A percentile compares a stretch with the other conserved stretches of the same genome.
Evolutionary conservation across 139 green algal species (phyloP).

Genomic region (Closterium sp.): DNA sequence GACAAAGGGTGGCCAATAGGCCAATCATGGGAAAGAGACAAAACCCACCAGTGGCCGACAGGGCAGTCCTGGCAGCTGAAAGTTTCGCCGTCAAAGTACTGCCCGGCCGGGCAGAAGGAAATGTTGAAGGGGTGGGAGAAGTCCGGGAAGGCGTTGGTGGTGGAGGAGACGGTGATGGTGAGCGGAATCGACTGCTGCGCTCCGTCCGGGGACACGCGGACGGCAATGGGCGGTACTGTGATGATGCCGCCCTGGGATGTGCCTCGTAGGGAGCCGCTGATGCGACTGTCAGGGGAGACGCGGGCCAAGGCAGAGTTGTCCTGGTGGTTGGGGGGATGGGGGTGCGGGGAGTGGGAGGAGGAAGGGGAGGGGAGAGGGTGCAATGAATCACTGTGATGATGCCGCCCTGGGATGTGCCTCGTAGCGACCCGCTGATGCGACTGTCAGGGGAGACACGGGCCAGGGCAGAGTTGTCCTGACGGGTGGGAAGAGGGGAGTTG

Average conservation of each 20-base stretch:
- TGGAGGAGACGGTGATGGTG: neutral
- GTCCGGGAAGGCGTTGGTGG: slow-evolving; percentile 4
- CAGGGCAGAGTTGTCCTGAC: neutral
- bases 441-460: neutral
- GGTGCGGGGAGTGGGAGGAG: neutral
- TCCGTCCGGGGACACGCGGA: neutral
- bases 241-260: neutral
- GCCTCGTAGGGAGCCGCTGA: neutral
- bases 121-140: slow-evolving; percentile 1
- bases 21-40: no score
- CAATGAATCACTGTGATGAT: neutral
- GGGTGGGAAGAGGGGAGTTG: neutral
- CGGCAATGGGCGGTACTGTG: neutral
- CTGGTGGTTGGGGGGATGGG: no score
- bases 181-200: neutral
- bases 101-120: neutral
- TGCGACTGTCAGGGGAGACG: neutral
- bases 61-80: neutral
- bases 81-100: neutral
- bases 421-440: neutral
- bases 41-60: neutral
- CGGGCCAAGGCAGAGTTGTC: neutral
- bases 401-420: neutral
- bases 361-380: neutral
- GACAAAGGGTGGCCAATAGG: no score